Conservation (phyloP, 495 filamentous ascomycete species). For the Penicillium maclennaniae region DNA sequence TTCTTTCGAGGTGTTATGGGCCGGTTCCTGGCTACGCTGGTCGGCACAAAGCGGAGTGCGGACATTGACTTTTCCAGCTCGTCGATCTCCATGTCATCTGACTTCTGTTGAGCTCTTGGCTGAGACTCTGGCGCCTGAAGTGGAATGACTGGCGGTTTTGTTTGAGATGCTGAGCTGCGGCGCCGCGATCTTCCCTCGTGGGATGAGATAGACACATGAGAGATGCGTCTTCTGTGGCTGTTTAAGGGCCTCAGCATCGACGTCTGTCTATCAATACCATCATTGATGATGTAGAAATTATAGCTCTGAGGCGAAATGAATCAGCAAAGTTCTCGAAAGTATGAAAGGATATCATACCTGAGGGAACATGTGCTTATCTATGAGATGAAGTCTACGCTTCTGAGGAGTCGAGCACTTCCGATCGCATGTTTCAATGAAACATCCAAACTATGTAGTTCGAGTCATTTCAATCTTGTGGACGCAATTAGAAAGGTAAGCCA, state of each 20-base stretch:
- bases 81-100: slow-evolving; percentile 60
- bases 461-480: background rate
- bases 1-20: slow-evolving; percentile 9
- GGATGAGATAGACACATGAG: slow-evolving; percentile 41
- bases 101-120: background rate
- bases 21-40: slow-evolving; percentile 52
- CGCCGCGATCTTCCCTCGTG: slow-evolving; percentile 38
- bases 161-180: slow-evolving; percentile 34
- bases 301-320: slow-evolving; percentile 54
- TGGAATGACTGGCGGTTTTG: slow-evolving; percentile 6
- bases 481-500: background rate
- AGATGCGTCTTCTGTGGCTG: slow-evolving; percentile 47
- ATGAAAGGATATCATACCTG: slow-evolving; percentile 41
- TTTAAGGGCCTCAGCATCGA: slow-evolving; percentile 62
- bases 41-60: slow-evolving; percentile 74
- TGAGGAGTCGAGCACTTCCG: slow-evolving; percentile 76
- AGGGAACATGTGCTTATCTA: slow-evolving; percentile 94
- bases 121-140: slow-evolving; percentile 1
- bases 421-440: slow-evolving; percentile 87
- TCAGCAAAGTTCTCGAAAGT: background rate
- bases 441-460: slow-evolving; percentile 59
- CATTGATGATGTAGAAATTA: slow-evolving; percentile 83
- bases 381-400: slow-evolving; percentile 81
- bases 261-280: slow-evolving; percentile 78
- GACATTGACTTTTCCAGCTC: slow-evolving; percentile 78